Evolutionary conservation across 2,329 filamentous ascomycete species (phyloP).

Genomic region (Daldinia sp.): DNA sequence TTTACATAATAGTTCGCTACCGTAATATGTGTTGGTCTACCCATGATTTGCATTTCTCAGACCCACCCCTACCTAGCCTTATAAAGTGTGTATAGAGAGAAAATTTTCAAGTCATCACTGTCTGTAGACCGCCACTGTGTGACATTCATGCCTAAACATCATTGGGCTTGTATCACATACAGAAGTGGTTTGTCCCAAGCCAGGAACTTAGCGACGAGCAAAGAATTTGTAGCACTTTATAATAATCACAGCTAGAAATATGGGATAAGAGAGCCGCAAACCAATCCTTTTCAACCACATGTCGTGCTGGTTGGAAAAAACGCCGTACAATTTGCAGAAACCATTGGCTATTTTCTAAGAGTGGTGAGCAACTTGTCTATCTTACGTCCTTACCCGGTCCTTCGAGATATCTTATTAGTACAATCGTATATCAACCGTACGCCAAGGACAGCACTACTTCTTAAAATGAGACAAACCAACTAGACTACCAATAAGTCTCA

Average conservation of each 20-base stretch:
- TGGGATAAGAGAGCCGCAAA: not conserved
- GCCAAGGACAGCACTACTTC: not conserved
- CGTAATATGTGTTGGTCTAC: not conserved
- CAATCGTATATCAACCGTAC: not conserved
- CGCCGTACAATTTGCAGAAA: not conserved
- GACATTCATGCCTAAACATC: not conserved
- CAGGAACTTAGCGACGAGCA: not conserved
- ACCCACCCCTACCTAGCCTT: not conserved
- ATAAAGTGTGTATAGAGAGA: not conserved
- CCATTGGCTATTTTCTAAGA: not conserved
- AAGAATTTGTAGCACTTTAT: not conserved
- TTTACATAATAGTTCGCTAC: not conserved
- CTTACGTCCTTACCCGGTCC: not conserved
- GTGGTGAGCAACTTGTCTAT: not conserved
- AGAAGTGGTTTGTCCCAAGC: not conserved
- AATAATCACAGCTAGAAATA: not conserved
- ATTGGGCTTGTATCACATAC: not conserved
- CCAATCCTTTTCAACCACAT: constrained; percentile 1
- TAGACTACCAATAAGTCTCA: not conserved
- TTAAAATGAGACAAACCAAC: not conserved
- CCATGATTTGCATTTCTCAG: not conserved
- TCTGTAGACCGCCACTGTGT: constrained; percentile 1
- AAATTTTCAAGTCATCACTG: not conserved
- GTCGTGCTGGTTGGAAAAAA: not conserved
- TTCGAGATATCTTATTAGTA: not conserved